phyloP scores from a whole-genome alignment of 305 asterid species.

The Withania somnifera region DNA sequence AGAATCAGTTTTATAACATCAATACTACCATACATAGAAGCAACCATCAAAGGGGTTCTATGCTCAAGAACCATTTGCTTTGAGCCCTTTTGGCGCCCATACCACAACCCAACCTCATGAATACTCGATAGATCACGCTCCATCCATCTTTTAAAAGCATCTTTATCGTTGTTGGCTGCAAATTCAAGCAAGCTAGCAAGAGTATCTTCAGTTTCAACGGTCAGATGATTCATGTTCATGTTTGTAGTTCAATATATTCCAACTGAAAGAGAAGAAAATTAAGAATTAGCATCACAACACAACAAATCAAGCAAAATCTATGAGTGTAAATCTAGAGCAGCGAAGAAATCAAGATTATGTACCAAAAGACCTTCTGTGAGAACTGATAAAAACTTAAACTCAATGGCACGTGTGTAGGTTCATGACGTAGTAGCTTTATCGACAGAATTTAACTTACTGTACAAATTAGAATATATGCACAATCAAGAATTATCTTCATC shows the following conservation, averaged over 20 bases:
- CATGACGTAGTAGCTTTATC: background rate
- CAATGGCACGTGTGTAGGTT: background rate
- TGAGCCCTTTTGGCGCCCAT: constrained; percentile 49
- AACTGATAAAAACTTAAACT: background rate
- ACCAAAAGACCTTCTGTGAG: background rate
- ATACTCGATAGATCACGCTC: constrained; percentile 45
- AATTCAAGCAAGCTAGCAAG: constrained; percentile 58
- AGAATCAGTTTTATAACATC: constrained; percentile 55
- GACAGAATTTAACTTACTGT: background rate
- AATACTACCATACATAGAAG: constrained; percentile 60
- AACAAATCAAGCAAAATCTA: background rate
- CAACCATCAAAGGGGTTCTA: constrained; percentile 73
- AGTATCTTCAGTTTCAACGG: constrained; percentile 49
- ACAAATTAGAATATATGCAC: background rate
- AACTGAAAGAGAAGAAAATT: background rate
- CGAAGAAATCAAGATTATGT: too few relatives aligned
- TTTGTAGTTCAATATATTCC: constrained; percentile 3
- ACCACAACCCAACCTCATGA: constrained; percentile 64
- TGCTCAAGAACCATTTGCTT: constrained; percentile 55
- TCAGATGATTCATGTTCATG: constrained; percentile 25
- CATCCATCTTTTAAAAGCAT: constrained; percentile 36
- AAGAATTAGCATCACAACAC: background rate
- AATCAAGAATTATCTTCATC: background rate
- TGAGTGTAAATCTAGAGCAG: background rate
- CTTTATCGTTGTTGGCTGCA: constrained; percentile 61